Conservation (phyloP, 1,284 basidiomycete genomes). For the Caloboletus inedulis region DNA sequence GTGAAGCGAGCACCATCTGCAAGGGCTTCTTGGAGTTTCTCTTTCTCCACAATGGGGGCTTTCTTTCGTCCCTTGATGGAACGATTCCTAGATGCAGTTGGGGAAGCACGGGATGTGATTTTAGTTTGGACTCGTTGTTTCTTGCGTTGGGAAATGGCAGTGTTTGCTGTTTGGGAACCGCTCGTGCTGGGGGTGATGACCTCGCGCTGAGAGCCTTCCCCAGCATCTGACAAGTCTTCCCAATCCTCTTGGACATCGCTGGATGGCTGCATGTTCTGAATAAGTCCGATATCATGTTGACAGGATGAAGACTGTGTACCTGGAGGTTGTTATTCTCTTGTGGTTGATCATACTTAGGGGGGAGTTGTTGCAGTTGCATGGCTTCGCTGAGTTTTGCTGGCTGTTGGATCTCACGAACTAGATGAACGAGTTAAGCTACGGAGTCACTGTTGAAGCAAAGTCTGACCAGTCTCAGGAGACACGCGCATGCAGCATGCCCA, state of each 20-base stretch:
- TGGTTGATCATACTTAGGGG: not conserved
- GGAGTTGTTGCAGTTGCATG: slow-evolving; percentile 6
- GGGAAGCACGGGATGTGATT: slow-evolving; percentile 7
- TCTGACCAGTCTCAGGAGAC: not conserved
- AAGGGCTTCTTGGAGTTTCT: slow-evolving; percentile 25
- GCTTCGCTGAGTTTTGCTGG: too few relatives aligned
- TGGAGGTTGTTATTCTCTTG: not conserved
- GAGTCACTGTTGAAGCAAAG: not conserved
- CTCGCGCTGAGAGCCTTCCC: slow-evolving; percentile 9
- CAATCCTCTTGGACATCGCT: slow-evolving; percentile 18
- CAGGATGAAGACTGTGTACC: slow-evolving; percentile 8
- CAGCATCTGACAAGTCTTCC: slow-evolving; percentile 28
- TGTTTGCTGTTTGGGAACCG: slow-evolving; percentile 10
- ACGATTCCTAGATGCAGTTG: slow-evolving; percentile 7
- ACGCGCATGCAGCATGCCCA: not conserved
- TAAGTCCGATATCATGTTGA: not conserved
- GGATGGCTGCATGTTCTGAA: slow-evolving; percentile 7
- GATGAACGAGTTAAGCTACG: not conserved
- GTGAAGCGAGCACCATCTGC: slow-evolving; percentile 30
- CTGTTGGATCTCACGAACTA: not conserved
- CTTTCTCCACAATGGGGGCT: slow-evolving; percentile 13
- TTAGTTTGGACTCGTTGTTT: slow-evolving; percentile 23
- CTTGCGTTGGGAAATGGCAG: slow-evolving; percentile 10
- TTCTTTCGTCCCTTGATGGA: slow-evolving; percentile 19
- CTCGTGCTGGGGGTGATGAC: slow-evolving; percentile 1